These are phyloP conservation scores for Globisporangium paroecandrum DNA, from an alignment of 352 stramenopile species.

Conservation along the genomic window DNA sequence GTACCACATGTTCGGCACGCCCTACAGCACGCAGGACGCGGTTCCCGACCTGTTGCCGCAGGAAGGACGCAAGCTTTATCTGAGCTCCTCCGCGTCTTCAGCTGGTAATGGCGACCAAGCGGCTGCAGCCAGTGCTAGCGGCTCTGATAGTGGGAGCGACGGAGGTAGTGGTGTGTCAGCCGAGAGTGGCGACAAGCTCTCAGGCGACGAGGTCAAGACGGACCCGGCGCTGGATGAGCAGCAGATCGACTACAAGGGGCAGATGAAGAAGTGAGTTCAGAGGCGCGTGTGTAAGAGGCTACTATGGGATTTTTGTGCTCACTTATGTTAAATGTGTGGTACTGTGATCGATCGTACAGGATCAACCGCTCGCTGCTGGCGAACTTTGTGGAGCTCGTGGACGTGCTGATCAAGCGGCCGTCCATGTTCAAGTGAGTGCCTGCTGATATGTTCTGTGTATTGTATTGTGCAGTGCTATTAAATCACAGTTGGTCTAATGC, in stretches of 20 bases:
- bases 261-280: conserved; percentile 72
- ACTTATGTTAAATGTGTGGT: background rate
- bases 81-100: background rate
- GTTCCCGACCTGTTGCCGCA: conserved; percentile 70
- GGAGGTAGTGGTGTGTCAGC: background rate
- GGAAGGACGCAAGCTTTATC: conserved; percentile 64
- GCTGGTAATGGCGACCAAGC: background rate
- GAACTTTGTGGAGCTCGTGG: conserved; percentile 83
- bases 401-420: conserved; percentile 77
- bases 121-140: background rate
- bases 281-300: background rate
- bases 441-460: background rate
- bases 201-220: conserved; percentile 12
- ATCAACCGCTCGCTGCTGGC: conserved; percentile 82
- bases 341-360: conserved; percentile 17
- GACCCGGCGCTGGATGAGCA: conserved; percentile 5
- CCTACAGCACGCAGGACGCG: conserved; percentile 78
- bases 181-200: conserved; percentile 13
- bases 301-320: background rate
- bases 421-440: conserved; percentile 77
- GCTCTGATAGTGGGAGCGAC: background rate
- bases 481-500: no score
- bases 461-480: background rate
- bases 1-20: conserved; percentile 86
- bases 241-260: conserved; percentile 58